Evolutionary conservation across 164 flowering plant species (phyloP).

Genomic region (Santalum album): DNA sequence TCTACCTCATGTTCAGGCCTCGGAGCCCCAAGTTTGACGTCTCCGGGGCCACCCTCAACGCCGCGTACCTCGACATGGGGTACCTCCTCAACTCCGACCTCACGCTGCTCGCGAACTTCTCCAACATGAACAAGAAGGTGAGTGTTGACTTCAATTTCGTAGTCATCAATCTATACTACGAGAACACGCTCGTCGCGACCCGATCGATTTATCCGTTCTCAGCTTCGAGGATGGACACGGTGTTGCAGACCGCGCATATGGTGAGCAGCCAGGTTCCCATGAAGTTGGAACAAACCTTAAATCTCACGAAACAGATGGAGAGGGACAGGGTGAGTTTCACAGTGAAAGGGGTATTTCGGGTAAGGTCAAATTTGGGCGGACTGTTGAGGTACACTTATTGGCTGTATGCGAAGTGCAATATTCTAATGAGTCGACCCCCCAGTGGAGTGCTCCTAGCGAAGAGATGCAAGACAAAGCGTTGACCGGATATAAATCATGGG

Average conservation of each 20-base stretch:
- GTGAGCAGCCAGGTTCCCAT: slow-evolving; percentile 57
- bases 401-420: slow-evolving; percentile 35
- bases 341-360: slow-evolving; percentile 36
- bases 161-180: slow-evolving; percentile 43
- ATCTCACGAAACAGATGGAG: slow-evolving; percentile 29
- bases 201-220: slow-evolving; percentile 45
- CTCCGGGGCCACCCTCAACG: slow-evolving; percentile 46
- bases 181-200: slow-evolving; percentile 35
- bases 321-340: slow-evolving; percentile 26
- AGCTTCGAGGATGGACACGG: slow-evolving; percentile 16
- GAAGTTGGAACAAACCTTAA: slow-evolving; percentile 13
- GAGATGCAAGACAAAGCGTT: slow-evolving; percentile 45
- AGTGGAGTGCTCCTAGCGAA: slow-evolving; percentile 34
- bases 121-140: slow-evolving; percentile 63
- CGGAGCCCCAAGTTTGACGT: slow-evolving; percentile 51
- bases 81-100: slow-evolving; percentile 62
- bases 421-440: slow-evolving; percentile 46
- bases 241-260: slow-evolving; percentile 34
- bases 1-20: slow-evolving; percentile 67
- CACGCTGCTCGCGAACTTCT: slow-evolving; percentile 59
- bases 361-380: slow-evolving; percentile 43
- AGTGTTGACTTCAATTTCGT: slow-evolving; percentile 45
- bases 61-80: slow-evolving; percentile 72
- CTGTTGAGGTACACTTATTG: slow-evolving; percentile 47
- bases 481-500: too few relatives aligned